Evolutionary conservation across 352 stramenopile species (phyloP).

Genomic region (Globisporangium iwayamae): DNA sequence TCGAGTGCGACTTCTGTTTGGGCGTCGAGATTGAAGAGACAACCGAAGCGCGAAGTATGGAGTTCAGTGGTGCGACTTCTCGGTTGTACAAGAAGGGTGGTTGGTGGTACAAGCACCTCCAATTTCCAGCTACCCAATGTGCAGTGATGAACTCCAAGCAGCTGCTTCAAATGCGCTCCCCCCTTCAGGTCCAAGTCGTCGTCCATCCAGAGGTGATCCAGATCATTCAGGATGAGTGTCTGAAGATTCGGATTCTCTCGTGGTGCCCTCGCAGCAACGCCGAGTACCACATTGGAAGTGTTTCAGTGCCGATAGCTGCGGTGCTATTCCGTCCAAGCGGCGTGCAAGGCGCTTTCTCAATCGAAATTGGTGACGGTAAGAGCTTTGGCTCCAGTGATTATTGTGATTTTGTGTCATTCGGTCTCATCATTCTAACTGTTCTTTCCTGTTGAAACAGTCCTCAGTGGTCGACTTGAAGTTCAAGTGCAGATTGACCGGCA

Average conservation of each 20-base stretch:
- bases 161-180: slow-evolving; percentile 2
- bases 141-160: slow-evolving; percentile 7
- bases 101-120: slow-evolving; percentile 10
- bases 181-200: slow-evolving; percentile 6
- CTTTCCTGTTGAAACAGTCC: neutral
- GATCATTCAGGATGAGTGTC: slow-evolving; percentile 15
- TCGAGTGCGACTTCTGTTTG: slow-evolving; percentile 9
- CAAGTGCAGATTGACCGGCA: slow-evolving; percentile 7
- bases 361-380: slow-evolving; percentile 28
- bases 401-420: neutral
- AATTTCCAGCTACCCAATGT: neutral
- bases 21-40: slow-evolving; percentile 10
- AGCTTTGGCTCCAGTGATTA: neutral
- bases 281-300: slow-evolving; percentile 21
- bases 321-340: slow-evolving; percentile 40
- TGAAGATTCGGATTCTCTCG: slow-evolving; percentile 14
- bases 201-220: slow-evolving; percentile 19
- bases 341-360: slow-evolving; percentile 38
- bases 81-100: slow-evolving; percentile 5
- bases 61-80: neutral
- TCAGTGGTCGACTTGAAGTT: slow-evolving; percentile 12
- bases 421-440: neutral
- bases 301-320: slow-evolving; percentile 26
- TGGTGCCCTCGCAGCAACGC: slow-evolving; percentile 11
- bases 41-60: neutral